Conservation (phyloP, 1,284 basidiomycete genomes). For the Fomitiporia mediterranea region DNA sequence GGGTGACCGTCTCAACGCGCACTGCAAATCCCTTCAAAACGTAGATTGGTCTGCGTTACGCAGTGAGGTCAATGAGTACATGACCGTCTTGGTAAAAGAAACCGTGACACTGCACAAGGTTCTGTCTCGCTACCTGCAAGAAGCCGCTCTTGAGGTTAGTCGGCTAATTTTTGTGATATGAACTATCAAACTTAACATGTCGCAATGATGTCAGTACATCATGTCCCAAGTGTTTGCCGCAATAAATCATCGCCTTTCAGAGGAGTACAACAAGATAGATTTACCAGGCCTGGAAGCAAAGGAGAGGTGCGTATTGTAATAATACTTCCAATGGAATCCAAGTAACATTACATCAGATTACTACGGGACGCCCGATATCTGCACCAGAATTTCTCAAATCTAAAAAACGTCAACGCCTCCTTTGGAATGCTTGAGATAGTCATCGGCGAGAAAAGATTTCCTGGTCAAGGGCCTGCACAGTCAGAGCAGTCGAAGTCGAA, state of each 20-base stretch:
- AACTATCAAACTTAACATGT: background rate
- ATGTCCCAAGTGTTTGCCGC: constrained; percentile 35
- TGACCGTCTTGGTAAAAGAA: constrained; percentile 91
- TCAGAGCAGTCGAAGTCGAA: background rate
- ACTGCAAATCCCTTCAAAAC: constrained; percentile 75
- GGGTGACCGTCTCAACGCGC: constrained; percentile 88
- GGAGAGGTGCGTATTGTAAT: constrained; percentile 53
- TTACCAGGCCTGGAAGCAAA: constrained; percentile 80
- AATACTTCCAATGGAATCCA: background rate
- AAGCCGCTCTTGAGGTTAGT: constrained; percentile 74
- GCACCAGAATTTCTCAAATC: constrained; percentile 63
- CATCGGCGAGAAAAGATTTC: constrained; percentile 64
- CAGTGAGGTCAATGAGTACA: constrained; percentile 73
- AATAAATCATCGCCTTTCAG: constrained; percentile 84
- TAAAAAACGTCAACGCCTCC: constrained; percentile 65
- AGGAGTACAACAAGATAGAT: constrained; percentile 79
- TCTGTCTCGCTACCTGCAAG: constrained; percentile 83
- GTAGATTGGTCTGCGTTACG: constrained; percentile 72
- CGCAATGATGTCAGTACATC: constrained; percentile 52
- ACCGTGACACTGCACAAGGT: constrained; percentile 96
- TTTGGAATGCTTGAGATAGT: constrained; percentile 78
- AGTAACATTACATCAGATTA: constrained; percentile 42
- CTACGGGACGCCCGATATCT: constrained; percentile 75
- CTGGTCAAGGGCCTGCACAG: constrained; percentile 26
- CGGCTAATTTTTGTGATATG: background rate